Evolutionary conservation across 2,329 filamentous ascomycete genomes (phyloP).

Genomic region (Cercospora citrullina): DNA sequence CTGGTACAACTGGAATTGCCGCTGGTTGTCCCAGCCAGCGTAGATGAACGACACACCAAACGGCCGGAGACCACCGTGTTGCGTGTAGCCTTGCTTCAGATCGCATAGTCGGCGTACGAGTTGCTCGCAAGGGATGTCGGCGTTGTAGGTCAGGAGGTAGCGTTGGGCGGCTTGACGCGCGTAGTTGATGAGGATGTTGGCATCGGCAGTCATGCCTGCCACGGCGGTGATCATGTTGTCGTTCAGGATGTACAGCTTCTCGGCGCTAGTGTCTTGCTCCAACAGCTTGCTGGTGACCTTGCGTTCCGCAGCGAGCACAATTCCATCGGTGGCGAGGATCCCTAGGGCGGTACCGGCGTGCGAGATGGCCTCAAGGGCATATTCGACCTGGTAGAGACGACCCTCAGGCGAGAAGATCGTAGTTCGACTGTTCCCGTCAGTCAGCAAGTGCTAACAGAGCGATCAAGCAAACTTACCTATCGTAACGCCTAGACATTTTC

Average conservation of each 20-base stretch:
- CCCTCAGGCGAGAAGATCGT: slow-evolving; percentile 99
- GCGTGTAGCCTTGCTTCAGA: slow-evolving; percentile 98
- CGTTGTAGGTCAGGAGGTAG: slow-evolving; percentile 98
- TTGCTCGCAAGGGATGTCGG: slow-evolving; percentile 99
- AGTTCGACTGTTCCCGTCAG: slow-evolving; percentile 51
- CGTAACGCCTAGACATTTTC: slow-evolving; percentile 40
- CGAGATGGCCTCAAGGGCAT: slow-evolving; percentile 97
- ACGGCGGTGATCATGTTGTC: slow-evolving; percentile 99
- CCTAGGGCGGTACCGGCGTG: slow-evolving; percentile 96
- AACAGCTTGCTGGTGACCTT: slow-evolving; percentile 99
- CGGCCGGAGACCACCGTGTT: slow-evolving; percentile 95
- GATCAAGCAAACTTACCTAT: slow-evolving; percentile 25
- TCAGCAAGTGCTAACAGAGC: slow-evolving; percentile 10
- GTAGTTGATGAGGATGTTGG: slow-evolving; percentile 99
- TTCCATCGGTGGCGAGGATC: slow-evolving; percentile 96
- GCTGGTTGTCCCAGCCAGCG: slow-evolving; percentile 92
- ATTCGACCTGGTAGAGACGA: slow-evolving; percentile 98
- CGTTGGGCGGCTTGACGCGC: slow-evolving; percentile 94
- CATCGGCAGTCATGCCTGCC: slow-evolving; percentile 97
- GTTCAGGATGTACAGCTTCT: slow-evolving; percentile 99
- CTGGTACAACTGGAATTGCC: slow-evolving; percentile 98
- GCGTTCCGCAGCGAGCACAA: slow-evolving; percentile 94
- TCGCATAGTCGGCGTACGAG: slow-evolving; percentile 95
- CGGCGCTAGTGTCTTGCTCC: slow-evolving; percentile 98
- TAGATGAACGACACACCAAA: slow-evolving; percentile 99